Evolutionary conservation across 495 filamentous ascomycete species (phyloP).

Genomic region (Penicillium atrosanguineum): DNA sequence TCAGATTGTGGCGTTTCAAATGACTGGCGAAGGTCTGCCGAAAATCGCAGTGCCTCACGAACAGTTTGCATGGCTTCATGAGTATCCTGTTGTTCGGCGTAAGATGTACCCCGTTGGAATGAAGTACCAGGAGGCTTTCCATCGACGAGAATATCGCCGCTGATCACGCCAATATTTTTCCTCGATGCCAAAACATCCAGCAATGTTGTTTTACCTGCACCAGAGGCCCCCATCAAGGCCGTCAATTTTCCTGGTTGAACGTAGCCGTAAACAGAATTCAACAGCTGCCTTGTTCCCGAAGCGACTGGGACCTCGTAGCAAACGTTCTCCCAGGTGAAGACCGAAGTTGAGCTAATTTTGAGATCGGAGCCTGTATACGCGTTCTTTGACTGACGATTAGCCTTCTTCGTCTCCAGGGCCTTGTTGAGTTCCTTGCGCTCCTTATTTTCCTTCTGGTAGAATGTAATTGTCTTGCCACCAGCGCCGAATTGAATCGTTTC

Average conservation of each 20-base stretch:
- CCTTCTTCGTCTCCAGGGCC: constrained; percentile 55
- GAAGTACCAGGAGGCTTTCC: constrained; percentile 61
- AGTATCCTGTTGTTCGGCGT: constrained; percentile 80
- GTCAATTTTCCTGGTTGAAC: constrained; percentile 77
- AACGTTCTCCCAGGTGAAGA: constrained; percentile 52
- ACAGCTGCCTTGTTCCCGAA: constrained; percentile 62
- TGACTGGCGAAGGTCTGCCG: constrained; percentile 76
- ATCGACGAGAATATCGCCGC: constrained; percentile 73
- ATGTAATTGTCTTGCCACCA: constrained; percentile 74
- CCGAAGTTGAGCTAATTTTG: constrained; percentile 61
- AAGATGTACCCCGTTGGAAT: constrained; percentile 78
- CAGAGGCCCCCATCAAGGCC: constrained; percentile 80
- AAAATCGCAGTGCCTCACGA: constrained; percentile 81
- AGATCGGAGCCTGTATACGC: constrained; percentile 52
- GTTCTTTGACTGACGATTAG: constrained; percentile 49
- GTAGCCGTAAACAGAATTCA: constrained; percentile 72
- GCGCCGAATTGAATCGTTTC: constrained; percentile 75
- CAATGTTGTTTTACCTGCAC: constrained; percentile 84
- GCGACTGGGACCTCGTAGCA: constrained; percentile 68
- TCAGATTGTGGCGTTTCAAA: constrained; percentile 64
- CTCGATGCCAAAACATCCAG: constrained; percentile 74
- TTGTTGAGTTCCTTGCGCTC: constrained; percentile 70
- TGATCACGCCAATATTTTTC: constrained; percentile 76
- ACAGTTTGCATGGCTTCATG: constrained; percentile 78
- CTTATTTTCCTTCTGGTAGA: constrained; percentile 67